Percentiles rank a stretch among this genome's conserved stretches.
Evolutionary conservation across 2,329 filamentous ascomycete genomes (phyloP).

Genomic region (Pestalotiopsis sp.): DNA sequence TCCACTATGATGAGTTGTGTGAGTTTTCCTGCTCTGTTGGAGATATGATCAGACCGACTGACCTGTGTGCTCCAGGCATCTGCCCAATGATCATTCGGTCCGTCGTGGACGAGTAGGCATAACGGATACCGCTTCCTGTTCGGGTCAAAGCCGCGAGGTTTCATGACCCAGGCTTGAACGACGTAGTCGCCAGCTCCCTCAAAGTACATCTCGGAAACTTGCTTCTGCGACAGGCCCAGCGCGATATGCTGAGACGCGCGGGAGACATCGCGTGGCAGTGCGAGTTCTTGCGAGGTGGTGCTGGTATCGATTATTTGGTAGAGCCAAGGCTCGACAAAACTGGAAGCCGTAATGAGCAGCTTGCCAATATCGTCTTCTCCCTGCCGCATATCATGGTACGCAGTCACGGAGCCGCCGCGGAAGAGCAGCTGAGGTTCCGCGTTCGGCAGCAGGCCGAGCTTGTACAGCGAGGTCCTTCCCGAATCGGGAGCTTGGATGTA

Average conservation of each 20-base stretch:
- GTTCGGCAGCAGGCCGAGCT: slow-evolving; percentile 31
- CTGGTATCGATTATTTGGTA: slow-evolving; percentile 35
- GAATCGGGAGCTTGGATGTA: slow-evolving; percentile 33
- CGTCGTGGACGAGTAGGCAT: slow-evolving; percentile 37
- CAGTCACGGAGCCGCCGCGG: slow-evolving; percentile 26
- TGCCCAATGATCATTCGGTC: slow-evolving; percentile 47
- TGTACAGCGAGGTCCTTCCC: slow-evolving; percentile 33
- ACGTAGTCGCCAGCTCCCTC: slow-evolving; percentile 34
- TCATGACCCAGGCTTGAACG: slow-evolving; percentile 40
- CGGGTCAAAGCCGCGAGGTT: slow-evolving; percentile 37
- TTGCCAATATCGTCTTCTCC: slow-evolving; percentile 24
- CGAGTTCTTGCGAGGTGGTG: slow-evolving; percentile 4
- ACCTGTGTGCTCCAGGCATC: slow-evolving; percentile 51
- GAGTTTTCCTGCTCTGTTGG: not conserved
- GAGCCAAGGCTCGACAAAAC: slow-evolving; percentile 37
- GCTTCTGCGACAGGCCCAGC: slow-evolving; percentile 33
- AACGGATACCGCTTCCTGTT: slow-evolving; percentile 37
- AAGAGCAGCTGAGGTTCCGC: slow-evolving; percentile 26
- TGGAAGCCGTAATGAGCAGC: slow-evolving; percentile 37
- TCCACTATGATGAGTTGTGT: slow-evolving; percentile 39
- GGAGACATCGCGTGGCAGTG: slow-evolving; percentile 27
- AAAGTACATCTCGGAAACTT: slow-evolving; percentile 42
- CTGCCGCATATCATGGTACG: slow-evolving; percentile 26
- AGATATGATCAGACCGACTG: slow-evolving; percentile 13
- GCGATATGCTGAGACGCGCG: slow-evolving; percentile 29